These are phyloP conservation scores for Cochlearia excelsa DNA, from an alignment of 345 rosid species.

Conservation along the genomic window DNA sequence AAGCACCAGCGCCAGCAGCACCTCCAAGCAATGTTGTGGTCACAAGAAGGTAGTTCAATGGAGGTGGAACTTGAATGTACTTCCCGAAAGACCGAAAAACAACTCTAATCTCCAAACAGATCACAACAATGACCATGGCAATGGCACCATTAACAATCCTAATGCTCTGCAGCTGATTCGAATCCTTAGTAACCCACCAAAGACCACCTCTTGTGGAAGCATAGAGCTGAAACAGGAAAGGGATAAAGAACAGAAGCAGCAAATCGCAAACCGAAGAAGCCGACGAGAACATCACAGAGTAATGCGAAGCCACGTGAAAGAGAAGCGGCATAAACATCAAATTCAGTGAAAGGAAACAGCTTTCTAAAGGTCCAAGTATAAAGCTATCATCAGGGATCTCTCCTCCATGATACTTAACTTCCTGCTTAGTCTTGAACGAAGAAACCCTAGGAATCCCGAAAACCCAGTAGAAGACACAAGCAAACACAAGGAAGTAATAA, in stretches of 20 bases:
- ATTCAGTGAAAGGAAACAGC: conserved; percentile 77
- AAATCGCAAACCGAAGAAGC: conserved; percentile 68
- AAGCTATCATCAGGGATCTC: conserved; percentile 83
- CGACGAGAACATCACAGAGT: conserved; percentile 70
- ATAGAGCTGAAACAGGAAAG: conserved; percentile 83
- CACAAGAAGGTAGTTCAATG: conserved; percentile 80
- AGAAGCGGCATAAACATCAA: conserved; percentile 75
- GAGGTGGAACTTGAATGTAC: conserved; percentile 94
- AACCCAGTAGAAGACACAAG: conserved; percentile 91
- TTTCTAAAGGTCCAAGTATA: conserved; percentile 72
- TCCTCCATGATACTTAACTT: conserved; percentile 86
- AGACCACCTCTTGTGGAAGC: conserved; percentile 93
- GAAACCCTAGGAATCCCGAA: conserved; percentile 79
- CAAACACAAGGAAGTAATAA: conserved; percentile 71
- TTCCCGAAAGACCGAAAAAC: conserved; percentile 92
- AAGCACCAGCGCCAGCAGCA: conserved; percentile 83
- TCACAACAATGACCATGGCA: conserved; percentile 76
- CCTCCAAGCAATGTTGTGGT: conserved; percentile 91
- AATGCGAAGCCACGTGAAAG: conserved; percentile 84
- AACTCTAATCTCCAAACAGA: conserved; percentile 92
- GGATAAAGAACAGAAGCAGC: conserved; percentile 81
- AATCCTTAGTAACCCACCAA: conserved; percentile 87
- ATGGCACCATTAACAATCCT: conserved; percentile 84
- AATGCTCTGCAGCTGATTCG: conserved; percentile 68
- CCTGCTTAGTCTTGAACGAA: conserved; percentile 80